A percentile compares a stretch with the other conserved stretches of the same genome.
Evolutionary conservation across 2,329 filamentous ascomycete species (phyloP).

Genomic region (Endothia cerciana): DNA sequence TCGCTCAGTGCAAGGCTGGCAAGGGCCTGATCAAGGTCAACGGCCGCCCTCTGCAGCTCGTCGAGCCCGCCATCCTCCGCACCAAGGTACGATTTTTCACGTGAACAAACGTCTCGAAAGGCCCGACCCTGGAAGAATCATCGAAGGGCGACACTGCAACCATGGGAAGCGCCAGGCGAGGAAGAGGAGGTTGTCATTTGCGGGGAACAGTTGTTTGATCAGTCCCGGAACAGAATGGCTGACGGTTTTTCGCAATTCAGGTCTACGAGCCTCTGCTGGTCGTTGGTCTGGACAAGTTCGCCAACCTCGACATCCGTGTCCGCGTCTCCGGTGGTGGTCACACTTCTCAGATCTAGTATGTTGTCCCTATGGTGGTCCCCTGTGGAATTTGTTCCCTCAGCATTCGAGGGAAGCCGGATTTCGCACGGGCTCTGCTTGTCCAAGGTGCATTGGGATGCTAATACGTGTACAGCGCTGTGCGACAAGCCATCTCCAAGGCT

Average conservation of each 20-base stretch:
- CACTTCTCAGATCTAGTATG: slow-evolving; percentile 79
- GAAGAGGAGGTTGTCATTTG: background rate
- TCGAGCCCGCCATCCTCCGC: slow-evolving; percentile 94
- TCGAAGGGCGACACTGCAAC: background rate
- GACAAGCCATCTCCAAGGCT: slow-evolving; percentile 97
- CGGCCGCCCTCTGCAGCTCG: slow-evolving; percentile 90
- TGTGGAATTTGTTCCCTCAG: background rate
- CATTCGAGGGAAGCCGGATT: background rate
- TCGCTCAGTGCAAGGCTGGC: slow-evolving; percentile 35
- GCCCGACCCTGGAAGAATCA: slow-evolving; percentile 2
- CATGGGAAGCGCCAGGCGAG: slow-evolving; percentile 7
- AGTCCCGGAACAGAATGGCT: slow-evolving; percentile 24
- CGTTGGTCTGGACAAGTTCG: slow-evolving; percentile 96
- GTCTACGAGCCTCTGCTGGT: slow-evolving; percentile 99
- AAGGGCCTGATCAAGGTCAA: slow-evolving; percentile 96
- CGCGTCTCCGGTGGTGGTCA: slow-evolving; percentile 97
- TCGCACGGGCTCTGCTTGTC: background rate
- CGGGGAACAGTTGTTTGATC: background rate
- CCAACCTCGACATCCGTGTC: slow-evolving; percentile 95
- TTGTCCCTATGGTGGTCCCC: slow-evolving; percentile 6
- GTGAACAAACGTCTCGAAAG: slow-evolving; percentile 12
- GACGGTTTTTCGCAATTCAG: slow-evolving; percentile 44
- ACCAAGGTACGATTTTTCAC: slow-evolving; percentile 74
- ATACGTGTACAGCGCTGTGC: slow-evolving; percentile 67
- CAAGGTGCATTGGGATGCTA: slow-evolving; percentile 12